Evolutionary conservation across 306 rosid genomes (phyloP).

Genomic region (Dicorynia guianensis): DNA sequence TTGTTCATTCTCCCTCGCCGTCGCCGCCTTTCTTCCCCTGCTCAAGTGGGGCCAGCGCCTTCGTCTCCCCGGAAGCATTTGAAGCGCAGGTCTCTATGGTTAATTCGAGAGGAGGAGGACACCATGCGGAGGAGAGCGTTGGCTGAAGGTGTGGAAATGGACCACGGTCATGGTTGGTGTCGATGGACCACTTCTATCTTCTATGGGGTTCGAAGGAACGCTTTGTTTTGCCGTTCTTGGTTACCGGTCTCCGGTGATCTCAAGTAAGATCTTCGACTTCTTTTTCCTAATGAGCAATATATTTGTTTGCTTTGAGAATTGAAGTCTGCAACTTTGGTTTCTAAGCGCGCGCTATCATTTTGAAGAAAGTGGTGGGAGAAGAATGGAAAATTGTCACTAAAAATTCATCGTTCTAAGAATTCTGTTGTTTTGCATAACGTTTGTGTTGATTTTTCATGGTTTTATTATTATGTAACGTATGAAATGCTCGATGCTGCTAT

Average conservation of each 20-base stretch:
- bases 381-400: neutral
- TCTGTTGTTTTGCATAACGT: neutral
- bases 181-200: slow-evolving; percentile 75
- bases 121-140: slow-evolving; percentile 72
- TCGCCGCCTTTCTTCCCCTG: slow-evolving; percentile 43
- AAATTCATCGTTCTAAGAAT: neutral
- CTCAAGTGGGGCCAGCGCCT: slow-evolving; percentile 29
- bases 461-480: neutral
- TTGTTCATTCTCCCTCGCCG: slow-evolving; percentile 69
- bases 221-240: slow-evolving; percentile 88
- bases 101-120: slow-evolving; percentile 81
- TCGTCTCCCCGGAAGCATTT: slow-evolving; percentile 55
- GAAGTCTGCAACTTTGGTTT: neutral
- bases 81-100: slow-evolving; percentile 61
- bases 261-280: slow-evolving; percentile 57
- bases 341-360: neutral
- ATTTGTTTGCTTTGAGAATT: slow-evolving; percentile 8
- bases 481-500: neutral
- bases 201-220: slow-evolving; percentile 67
- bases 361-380: neutral
- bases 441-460: neutral
- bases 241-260: slow-evolving; percentile 65
- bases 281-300: neutral
- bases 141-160: slow-evolving; percentile 77
- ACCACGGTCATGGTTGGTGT: slow-evolving; percentile 50